These are phyloP conservation scores for Curvularia sp. DNA, from an alignment of 2,329 filamentous ascomycete genomes.

Conservation along the genomic window DNA sequence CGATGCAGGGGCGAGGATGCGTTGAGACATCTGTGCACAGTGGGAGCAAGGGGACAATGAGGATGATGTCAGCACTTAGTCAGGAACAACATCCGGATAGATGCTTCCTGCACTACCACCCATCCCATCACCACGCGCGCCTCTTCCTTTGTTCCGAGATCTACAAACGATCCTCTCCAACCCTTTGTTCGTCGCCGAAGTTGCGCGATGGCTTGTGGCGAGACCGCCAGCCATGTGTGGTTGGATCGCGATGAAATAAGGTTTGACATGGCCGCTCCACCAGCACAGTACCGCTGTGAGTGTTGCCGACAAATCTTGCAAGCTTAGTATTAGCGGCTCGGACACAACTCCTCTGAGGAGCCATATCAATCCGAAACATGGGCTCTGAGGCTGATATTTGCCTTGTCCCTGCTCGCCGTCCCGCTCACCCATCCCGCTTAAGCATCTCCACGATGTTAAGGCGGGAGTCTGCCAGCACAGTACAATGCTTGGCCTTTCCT, in stretches of 20 bases:
- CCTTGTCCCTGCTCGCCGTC: slow-evolving; percentile 2
- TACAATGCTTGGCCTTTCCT: not conserved
- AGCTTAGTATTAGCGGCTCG: not conserved
- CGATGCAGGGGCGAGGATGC: not conserved
- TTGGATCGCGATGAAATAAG: slow-evolving; percentile 5
- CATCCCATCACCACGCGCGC: slow-evolving; percentile 1
- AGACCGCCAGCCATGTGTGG: not conserved
- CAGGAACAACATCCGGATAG: not conserved
- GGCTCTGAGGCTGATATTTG: slow-evolving; percentile 1
- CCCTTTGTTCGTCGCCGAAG: slow-evolving; percentile 5
- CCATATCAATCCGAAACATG: not conserved
- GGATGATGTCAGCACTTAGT: slow-evolving; percentile 1
- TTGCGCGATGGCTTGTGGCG: slow-evolving; percentile 11
- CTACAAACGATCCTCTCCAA: not conserved
- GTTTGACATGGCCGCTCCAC: slow-evolving; percentile 8
- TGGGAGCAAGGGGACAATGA: not conserved
- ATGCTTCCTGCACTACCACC: not conserved
- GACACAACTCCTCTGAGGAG: slow-evolving; percentile 2
- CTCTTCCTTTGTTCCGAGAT: not conserved
- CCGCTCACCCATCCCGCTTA: not conserved
- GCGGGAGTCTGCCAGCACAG: not conserved
- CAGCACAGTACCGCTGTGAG: slow-evolving; percentile 1
- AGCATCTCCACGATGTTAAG: not conserved
- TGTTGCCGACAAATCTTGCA: not conserved
- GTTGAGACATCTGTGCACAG: not conserved